Conservation (phyloP, 768 basidiomycete species). For the Boletus patriciae region DNA sequence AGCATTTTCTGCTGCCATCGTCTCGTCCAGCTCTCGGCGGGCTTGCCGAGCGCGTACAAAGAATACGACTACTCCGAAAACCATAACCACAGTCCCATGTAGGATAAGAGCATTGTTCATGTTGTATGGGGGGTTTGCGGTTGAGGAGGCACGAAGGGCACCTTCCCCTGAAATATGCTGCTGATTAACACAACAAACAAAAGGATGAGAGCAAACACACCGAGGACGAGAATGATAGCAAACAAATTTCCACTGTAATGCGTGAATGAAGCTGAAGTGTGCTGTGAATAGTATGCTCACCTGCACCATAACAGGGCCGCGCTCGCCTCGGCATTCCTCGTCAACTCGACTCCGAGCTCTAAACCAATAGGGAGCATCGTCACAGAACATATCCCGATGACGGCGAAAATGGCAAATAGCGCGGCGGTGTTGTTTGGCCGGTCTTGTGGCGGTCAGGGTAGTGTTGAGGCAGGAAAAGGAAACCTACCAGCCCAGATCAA, state of each 20-base stretch:
- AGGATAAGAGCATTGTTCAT: conserved; percentile 71
- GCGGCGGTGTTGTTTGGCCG: conserved; percentile 57
- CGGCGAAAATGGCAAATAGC: conserved; percentile 63
- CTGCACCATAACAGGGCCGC: conserved; percentile 75
- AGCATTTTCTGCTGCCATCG: conserved; percentile 34
- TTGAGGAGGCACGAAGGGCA: conserved; percentile 61
- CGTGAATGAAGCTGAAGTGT: not conserved
- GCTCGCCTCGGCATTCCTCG: conserved; percentile 75
- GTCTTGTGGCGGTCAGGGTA: conserved; percentile 41
- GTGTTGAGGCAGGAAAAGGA: not conserved
- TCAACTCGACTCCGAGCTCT: conserved; percentile 78
- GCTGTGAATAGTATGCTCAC: conserved; percentile 40
- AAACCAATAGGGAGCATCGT: conserved; percentile 74
- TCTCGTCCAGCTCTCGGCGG: conserved; percentile 62
- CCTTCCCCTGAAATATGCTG: conserved; percentile 49
- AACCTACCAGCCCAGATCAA: conserved; percentile 77
- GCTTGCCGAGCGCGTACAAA: conserved; percentile 60
- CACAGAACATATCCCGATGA: conserved; percentile 66
- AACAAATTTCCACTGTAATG: conserved; percentile 60
- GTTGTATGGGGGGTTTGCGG: conserved; percentile 68
- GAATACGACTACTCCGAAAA: conserved; percentile 43
- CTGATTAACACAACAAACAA: not conserved
- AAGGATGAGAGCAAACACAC: conserved; percentile 39
- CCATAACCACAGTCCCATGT: conserved; percentile 52
- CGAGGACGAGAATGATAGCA: conserved; percentile 59